Base-by-base conservation (phyloP, 176 grass and related monocot genomes). In the Poa pratensis region DNA sequence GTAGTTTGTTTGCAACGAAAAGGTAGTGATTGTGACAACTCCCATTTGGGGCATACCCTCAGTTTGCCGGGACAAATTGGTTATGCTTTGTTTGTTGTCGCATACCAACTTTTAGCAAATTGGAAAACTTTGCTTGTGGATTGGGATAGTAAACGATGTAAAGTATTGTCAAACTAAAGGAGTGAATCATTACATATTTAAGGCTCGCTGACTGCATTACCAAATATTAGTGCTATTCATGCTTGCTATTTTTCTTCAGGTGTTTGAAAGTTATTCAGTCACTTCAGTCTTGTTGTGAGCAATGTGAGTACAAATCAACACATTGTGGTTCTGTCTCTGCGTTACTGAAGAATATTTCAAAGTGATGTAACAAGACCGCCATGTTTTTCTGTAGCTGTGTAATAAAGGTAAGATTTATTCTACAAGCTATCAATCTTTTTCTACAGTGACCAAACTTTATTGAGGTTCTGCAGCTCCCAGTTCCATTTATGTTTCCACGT, bases 241-340 rank as follows among this genome's bases (percentile, higher is more conserved):
- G 7, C 16, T 85, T 77, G 60, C 58, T 51, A 58, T 59, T 24
- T 77, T 88, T 66, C 69, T n/a, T 20, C 73, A 88, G 90, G 82
- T 91, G 86, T 73, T 50, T 85, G 27, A 88, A 69, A 86, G 90
- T 91, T 64, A 91, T 91, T 42, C 82, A 82, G 37, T 79, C 81
- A 76, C 86, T 88, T 77, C 86, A 91, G 45, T 71, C 82, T 50
- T 91, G 86, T 17, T 91, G 86, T 82, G 90, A 91, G 83, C 86
- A 88, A 27, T 91, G 90, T 13, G 73, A 91, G 55, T 91, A 91
- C 83, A 88, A 86, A 66, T 91, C 90, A 78, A 91, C 86, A 76
- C 90, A 91, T 68, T 91, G 86, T 51, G 86, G 69, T 85, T 91
- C 90, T 22, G 6, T 91, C 52, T 59, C 90, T 9, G 82, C 73